Evolutionary conservation across 345 rosid genomes (phyloP), one percentile per base, ranked within the genome.

Genomic region (Tarenaya hassleriana): DNA sequence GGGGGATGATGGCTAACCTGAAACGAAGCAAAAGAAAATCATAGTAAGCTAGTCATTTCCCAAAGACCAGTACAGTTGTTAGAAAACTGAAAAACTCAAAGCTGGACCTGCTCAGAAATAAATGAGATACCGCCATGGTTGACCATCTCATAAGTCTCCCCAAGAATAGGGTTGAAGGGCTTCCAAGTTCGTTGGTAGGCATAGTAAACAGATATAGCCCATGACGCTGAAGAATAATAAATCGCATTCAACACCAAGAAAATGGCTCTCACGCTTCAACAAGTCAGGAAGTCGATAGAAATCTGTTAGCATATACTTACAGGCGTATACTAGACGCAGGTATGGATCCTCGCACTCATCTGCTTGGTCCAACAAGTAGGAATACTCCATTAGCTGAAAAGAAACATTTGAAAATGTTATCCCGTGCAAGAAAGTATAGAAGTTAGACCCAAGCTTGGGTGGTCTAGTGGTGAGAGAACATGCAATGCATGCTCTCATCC

Each of bases 1-100:
- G 97, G 97, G 42, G 97, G 97, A 64, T 90, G 91, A 77, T 90
- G 97, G 62, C 91, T 72, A 19, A 90, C 94, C 97, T 86, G 73
- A 66, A 63, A 78, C 3, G 39, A 21, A 48, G 33, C 21, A 24
- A 24, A 34, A 60, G 35, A 21, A 47, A 38, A 14, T 27, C 37
- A 7, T 33, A 3, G 31, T 19, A 19, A 2, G 21, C 29, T 24
- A 24, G 33, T 39, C 15, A 10, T 9, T 13, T 33, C 5, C 10
- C 29, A 10, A 16, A 29, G 40, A 31, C 16, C 34, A 21, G 37
- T 34, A 41, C 34, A 10, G 20, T 6, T 24, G 29, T 2, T 24
- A 24, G 2, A 24, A 24, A 24, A 24, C 29, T 24, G 29, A 2
- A 5, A 46, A 55, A 29, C 17, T 57, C 52, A 52, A 42, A 55